Base-by-base conservation (phyloP, 306 rosid genomes). In the Cercis canadensis region DNA sequence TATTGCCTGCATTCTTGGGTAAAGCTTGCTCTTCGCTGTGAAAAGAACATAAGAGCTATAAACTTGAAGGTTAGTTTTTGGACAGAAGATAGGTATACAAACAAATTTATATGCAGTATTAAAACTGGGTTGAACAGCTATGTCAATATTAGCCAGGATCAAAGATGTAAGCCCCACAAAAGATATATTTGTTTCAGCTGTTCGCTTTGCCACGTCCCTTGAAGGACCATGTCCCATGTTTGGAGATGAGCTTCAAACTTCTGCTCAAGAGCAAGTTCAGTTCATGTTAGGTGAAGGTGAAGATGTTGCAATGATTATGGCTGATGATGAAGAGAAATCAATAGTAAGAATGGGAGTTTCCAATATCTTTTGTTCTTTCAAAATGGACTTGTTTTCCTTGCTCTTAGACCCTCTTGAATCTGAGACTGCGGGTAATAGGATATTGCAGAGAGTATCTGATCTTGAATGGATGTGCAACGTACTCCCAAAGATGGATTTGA, bases 241-340 rank as follows among this genome's bases (percentile, higher is more conserved):
- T 44, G 96, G 97, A 31, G 86, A 87, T 14, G 91, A 89, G 81
- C 89, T 94, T 45, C 84, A 87, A 84, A 83, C 76, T 65, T 94
- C 95, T 49, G 99, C 99, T 31, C 97, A 86, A 69, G 96, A 91
- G 80, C 99, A 94, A 80, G 95, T 94, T n/a, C 96, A 91, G 58
- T 94, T 41, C 86, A 94, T 94, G 97, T 57, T 94, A 53, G 89
- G 80, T 33, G 97, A 88, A 67, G 97, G 89, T 19, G 80, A 78
- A 52, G 87, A 78, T 43, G 73, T 82, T 16, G 78, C 86, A 34
- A 61, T 79, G 69, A 47, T 91, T 46, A 46, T 74, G 29, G 82
- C 89, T 5, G 97, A 94, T 21, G 82, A 89, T 15, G 96, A 94
- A 74, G 96, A 91, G 17, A 89, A 70, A 73, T 84, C 91, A 0